A percentile compares a stretch with the other conserved stretches of the same genome.
Conservation (phyloP, 768 basidiomycete genomes). For the Roridomyces roridus region DNA sequence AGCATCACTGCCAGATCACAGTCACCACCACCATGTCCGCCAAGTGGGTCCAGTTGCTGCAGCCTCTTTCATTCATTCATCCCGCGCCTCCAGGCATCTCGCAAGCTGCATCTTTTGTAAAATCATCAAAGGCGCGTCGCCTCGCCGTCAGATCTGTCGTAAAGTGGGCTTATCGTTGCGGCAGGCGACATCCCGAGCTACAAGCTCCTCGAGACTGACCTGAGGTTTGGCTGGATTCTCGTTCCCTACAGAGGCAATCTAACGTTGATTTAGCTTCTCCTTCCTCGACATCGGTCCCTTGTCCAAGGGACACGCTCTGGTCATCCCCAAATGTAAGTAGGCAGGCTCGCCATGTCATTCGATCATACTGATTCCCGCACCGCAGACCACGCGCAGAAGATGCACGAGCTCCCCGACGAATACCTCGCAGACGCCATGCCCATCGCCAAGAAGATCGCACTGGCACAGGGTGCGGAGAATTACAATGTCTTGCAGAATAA, state of each 20-base stretch:
- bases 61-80: not conserved
- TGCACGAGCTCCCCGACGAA: slow-evolving; percentile 89
- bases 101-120: slow-evolving; percentile 91
- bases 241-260: not conserved
- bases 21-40: slow-evolving; percentile 38
- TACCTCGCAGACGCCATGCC: slow-evolving; percentile 79
- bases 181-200: slow-evolving; percentile 89
- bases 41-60: slow-evolving; percentile 36
- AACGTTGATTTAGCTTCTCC: slow-evolving; percentile 58
- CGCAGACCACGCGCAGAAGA: slow-evolving; percentile 82
- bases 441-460: slow-evolving; percentile 86
- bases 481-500: slow-evolving; percentile 87
- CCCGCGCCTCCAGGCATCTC: slow-evolving; percentile 48
- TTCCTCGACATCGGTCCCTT: slow-evolving; percentile 95
- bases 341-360: not conserved
- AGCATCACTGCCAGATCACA: not conserved
- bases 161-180: no score
- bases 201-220: slow-evolving; percentile 81
- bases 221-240: slow-evolving; percentile 47
- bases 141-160: not conserved
- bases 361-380: not conserved
- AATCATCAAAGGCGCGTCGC: slow-evolving; percentile 83
- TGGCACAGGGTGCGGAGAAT: slow-evolving; percentile 74
- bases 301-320: slow-evolving; percentile 87
- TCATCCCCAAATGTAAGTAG: slow-evolving; percentile 89